These are phyloP conservation scores for Lentinula guzmanii DNA, from an alignment of 768 basidiomycete genomes.

Conservation along the genomic window DNA sequence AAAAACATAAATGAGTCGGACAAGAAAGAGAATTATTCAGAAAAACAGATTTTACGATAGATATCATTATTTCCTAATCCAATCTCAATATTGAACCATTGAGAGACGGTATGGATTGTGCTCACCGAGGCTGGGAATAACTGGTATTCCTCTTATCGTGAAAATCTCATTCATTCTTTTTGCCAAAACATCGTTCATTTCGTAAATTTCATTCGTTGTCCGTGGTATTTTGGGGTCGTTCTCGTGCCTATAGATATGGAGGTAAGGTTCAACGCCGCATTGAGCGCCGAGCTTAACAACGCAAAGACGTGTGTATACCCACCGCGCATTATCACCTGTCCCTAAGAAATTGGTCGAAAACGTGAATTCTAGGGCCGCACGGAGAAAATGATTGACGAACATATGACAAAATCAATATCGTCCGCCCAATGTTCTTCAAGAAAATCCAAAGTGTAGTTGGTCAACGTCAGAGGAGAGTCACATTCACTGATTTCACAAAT, in stretches of 20 bases:
- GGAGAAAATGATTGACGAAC: conserved; percentile 31
- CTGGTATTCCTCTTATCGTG: conserved; percentile 59
- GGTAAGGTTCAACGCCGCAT: background rate
- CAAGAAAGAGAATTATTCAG: conserved; percentile 3
- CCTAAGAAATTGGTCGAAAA: conserved; percentile 17
- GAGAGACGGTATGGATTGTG: conserved; percentile 5
- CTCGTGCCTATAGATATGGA: background rate
- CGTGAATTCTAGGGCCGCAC: background rate
- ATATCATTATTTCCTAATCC: conserved; percentile 82
- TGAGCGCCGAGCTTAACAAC: background rate
- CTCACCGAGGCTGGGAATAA: conserved; percentile 76
- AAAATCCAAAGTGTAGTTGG: conserved; percentile 78
- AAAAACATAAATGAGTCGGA: conserved; percentile 12
- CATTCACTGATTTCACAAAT: conserved; percentile 47
- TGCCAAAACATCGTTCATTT: conserved; percentile 59
- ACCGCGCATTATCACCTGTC: conserved; percentile 66
- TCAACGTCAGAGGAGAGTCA: conserved; percentile 75
- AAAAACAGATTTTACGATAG: conserved; percentile 58
- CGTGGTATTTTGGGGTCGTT: conserved; percentile 79
- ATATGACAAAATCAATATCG: conserved; percentile 88
- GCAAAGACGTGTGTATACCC: background rate
- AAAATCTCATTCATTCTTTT: conserved; percentile 73
- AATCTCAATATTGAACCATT: background rate
- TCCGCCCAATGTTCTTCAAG: conserved; percentile 73
- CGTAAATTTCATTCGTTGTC: conserved; percentile 73